phyloP scores from a whole-genome alignment of 768 basidiomycete species.

The Auriculariales sp. region DNA sequence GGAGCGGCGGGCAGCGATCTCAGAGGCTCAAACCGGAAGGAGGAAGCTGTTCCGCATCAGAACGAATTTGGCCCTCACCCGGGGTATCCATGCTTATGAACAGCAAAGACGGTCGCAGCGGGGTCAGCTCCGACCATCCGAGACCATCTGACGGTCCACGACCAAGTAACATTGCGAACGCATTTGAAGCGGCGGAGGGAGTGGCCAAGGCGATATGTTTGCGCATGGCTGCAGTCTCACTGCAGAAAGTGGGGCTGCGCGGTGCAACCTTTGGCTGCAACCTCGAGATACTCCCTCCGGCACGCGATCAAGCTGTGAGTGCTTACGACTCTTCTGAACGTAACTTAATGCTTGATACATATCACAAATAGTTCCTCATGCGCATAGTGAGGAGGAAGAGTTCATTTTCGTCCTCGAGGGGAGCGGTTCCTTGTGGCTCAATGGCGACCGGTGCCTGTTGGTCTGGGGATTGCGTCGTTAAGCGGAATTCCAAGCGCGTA shows the following conservation, averaged over 20 bases:
- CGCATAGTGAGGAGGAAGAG: slow-evolving; percentile 10
- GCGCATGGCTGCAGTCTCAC: slow-evolving; percentile 10
- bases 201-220: slow-evolving; percentile 9
- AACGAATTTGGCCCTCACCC: slow-evolving; percentile 10
- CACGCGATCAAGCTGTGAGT: slow-evolving; percentile 9
- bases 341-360: not conserved
- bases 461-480: slow-evolving; percentile 9
- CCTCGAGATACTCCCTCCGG: slow-evolving; percentile 10
- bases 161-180: slow-evolving; percentile 9
- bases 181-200: slow-evolving; percentile 3
- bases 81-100: slow-evolving; percentile 4
- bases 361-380: slow-evolving; percentile 2
- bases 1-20: slow-evolving; percentile 1
- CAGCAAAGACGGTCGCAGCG: not conserved
- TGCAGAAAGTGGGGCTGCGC: slow-evolving; percentile 8
- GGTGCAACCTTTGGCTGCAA: slow-evolving; percentile 8
- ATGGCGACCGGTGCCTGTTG: slow-evolving; percentile 6
- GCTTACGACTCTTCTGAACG: not conserved
- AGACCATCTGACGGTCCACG: slow-evolving; percentile 2
- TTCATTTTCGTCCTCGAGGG: slow-evolving; percentile 9
- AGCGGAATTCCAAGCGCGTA: too few relatives aligned
- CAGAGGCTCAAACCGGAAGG: not conserved
- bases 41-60: slow-evolving; percentile 8
- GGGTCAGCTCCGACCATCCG: slow-evolving; percentile 5
- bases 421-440: slow-evolving; percentile 8